These are phyloP conservation scores for Phaffomyces thermotolerans DNA, from an alignment of 805 yeast genomes.

Conservation along the genomic window DNA sequence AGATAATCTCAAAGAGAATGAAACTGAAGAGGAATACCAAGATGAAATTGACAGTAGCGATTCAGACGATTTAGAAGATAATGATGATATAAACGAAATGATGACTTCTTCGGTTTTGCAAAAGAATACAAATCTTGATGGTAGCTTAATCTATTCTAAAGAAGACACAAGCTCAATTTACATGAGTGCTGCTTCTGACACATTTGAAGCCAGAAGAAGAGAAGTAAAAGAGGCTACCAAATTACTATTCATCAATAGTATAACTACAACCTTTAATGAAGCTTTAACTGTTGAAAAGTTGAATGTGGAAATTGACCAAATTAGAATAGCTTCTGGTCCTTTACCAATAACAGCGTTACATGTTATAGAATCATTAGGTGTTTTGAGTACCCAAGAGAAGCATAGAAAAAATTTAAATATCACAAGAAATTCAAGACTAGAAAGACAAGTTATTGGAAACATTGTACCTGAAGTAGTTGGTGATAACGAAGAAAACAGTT, in stretches of 20 bases:
- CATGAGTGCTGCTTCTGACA: slow-evolving; percentile 70
- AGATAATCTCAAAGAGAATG: background rate
- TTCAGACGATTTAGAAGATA: slow-evolving; percentile 20
- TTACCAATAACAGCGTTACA: slow-evolving; percentile 20
- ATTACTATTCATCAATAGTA: slow-evolving; percentile 25
- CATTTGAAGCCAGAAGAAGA: slow-evolving; percentile 25
- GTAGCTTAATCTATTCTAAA: slow-evolving; percentile 59
- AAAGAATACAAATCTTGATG: slow-evolving; percentile 28
- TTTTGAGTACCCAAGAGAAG: slow-evolving; percentile 7
- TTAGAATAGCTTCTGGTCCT: slow-evolving; percentile 36
- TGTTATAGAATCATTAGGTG: slow-evolving; percentile 21
- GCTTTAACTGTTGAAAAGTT: slow-evolving; percentile 26
- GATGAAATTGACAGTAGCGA: slow-evolving; percentile 24
- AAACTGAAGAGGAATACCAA: slow-evolving; percentile 9
- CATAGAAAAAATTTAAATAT: slow-evolving; percentile 10
- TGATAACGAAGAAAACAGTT: background rate
- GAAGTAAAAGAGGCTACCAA: slow-evolving; percentile 10
- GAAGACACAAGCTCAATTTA: slow-evolving; percentile 66
- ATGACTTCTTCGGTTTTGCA: slow-evolving; percentile 24
- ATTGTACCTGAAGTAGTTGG: background rate
- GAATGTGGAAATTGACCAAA: slow-evolving; percentile 29
- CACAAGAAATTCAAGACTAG: slow-evolving; percentile 3
- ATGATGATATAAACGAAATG: slow-evolving; percentile 21
- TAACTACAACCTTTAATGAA: slow-evolving; percentile 44
- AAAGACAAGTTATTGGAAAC: background rate